Conservation (phyloP, 2,329 filamentous ascomycete species). For the Juglanconis juglandina region DNA sequence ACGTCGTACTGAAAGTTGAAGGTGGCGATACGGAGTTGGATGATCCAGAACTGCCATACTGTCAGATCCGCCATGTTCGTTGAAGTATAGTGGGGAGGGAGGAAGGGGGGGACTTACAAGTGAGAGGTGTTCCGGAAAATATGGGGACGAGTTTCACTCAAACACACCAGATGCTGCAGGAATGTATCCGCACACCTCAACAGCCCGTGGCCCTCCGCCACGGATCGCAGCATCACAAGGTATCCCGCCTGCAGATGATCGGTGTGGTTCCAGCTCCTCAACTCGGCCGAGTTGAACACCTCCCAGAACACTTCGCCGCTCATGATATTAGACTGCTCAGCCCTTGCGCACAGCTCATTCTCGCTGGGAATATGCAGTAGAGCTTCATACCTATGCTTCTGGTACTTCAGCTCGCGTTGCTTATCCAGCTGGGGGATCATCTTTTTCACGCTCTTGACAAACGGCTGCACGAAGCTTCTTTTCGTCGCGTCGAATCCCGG, state of each 20-base stretch:
- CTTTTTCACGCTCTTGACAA: not conserved
- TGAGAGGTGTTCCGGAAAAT: constrained; percentile 34
- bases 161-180: constrained; percentile 25
- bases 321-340: not conserved
- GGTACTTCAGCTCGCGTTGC: not conserved
- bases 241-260: constrained; percentile 32
- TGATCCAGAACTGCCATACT: constrained; percentile 33
- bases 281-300: constrained; percentile 25
- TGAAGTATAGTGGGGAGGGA: too few species aligned
- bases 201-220: constrained; percentile 22
- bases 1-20: constrained; percentile 22
- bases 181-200: constrained; percentile 29
- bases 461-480: not conserved
- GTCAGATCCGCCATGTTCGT: too few species aligned
- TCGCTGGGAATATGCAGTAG: not conserved
- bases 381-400: not conserved
- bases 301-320: constrained; percentile 24
- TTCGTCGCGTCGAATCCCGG: constrained; percentile 23
- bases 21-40: constrained; percentile 31
- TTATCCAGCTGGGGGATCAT: not conserved
- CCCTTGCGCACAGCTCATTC: constrained; percentile 11
- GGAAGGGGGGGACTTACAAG: constrained; percentile 19
- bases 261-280: constrained; percentile 31
- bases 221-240: constrained; percentile 28
- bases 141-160: constrained; percentile 25